Percentiles rank a stretch among this genome's conserved stretches.
Evolutionary conservation across 768 basidiomycete genomes (phyloP).

Genomic region (Trametes gibbosa): DNA sequence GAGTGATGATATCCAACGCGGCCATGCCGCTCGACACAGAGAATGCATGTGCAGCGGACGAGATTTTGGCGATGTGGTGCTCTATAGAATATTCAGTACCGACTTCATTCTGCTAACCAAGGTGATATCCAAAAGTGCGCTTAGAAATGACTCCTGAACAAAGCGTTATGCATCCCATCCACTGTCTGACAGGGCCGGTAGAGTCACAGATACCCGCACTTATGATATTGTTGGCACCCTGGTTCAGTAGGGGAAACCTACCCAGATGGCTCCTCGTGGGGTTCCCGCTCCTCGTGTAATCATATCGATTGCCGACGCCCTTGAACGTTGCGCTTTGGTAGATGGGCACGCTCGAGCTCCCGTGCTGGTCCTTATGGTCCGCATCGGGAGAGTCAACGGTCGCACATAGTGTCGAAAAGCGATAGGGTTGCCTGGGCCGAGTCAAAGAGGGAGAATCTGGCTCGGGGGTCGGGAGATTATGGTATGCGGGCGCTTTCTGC

Average conservation of each 20-base stretch:
- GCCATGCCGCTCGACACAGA: constrained; percentile 98
- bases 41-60: constrained; percentile 86
- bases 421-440: constrained; percentile 67
- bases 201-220: too few species aligned
- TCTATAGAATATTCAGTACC: constrained; percentile 45
- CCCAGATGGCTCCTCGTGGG: constrained; percentile 95
- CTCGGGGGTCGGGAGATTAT: constrained; percentile 77
- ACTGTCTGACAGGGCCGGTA: background rate
- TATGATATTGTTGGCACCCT: background rate
- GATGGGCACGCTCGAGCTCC: constrained; percentile 92
- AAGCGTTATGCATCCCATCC: background rate
- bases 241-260: constrained; percentile 35
- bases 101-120: background rate
- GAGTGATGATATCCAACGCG: constrained; percentile 91
- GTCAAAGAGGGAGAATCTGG: constrained; percentile 66
- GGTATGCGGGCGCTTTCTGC: constrained; percentile 4
- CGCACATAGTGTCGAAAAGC: constrained; percentile 88
- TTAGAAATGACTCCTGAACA: background rate
- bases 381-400: constrained; percentile 93
- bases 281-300: constrained; percentile 94
- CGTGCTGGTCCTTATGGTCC: constrained; percentile 91
- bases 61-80: constrained; percentile 96
- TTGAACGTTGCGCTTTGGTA: constrained; percentile 99
- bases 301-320: constrained; percentile 84
- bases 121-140: background rate